Conservation (phyloP, 2,329 filamentous ascomycete genomes). For the Aspergillus latus region DNA sequence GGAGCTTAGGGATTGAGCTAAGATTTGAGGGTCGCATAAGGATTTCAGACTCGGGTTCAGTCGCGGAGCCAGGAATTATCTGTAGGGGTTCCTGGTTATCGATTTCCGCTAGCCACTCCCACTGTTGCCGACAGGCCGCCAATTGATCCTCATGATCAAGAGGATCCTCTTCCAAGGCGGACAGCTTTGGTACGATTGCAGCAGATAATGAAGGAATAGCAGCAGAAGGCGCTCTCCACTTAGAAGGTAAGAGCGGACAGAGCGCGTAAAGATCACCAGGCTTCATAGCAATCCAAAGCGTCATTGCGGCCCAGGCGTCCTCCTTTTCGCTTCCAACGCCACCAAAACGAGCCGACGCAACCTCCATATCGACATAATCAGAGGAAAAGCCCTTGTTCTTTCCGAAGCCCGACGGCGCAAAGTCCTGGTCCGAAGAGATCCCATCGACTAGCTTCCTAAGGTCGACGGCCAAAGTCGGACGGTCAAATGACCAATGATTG, state of each 20-base stretch:
- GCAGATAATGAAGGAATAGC: slow-evolving; percentile 80
- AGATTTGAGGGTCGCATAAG: slow-evolving; percentile 55
- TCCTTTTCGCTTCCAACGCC: slow-evolving; percentile 61
- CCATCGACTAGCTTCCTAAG: slow-evolving; percentile 86
- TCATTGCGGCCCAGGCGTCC: slow-evolving; percentile 86
- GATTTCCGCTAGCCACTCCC: slow-evolving; percentile 59
- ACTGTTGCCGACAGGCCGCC: slow-evolving; percentile 54
- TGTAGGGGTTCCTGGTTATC: slow-evolving; percentile 54
- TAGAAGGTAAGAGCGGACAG: slow-evolving; percentile 82
- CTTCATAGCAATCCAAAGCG: slow-evolving; percentile 93
- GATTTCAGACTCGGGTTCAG: slow-evolving; percentile 50
- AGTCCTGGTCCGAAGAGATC: slow-evolving; percentile 76
- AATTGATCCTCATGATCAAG: slow-evolving; percentile 48
- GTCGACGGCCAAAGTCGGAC: slow-evolving; percentile 79
- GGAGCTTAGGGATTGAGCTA: slow-evolving; percentile 59
- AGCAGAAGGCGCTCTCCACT: slow-evolving; percentile 76
- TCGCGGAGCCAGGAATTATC: slow-evolving; percentile 38
- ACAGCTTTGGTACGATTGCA: slow-evolving; percentile 72
- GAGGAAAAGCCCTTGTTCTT: slow-evolving; percentile 82
- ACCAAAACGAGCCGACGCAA: slow-evolving; percentile 86
- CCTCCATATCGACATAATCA: slow-evolving; percentile 89
- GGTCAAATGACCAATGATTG: slow-evolving; percentile 83
- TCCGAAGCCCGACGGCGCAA: slow-evolving; percentile 70
- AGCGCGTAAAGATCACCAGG: slow-evolving; percentile 91
- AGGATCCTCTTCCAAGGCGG: slow-evolving; percentile 43